Conservation (phyloP, 345 rosid species). For the Melaleuca alternifolia region DNA sequence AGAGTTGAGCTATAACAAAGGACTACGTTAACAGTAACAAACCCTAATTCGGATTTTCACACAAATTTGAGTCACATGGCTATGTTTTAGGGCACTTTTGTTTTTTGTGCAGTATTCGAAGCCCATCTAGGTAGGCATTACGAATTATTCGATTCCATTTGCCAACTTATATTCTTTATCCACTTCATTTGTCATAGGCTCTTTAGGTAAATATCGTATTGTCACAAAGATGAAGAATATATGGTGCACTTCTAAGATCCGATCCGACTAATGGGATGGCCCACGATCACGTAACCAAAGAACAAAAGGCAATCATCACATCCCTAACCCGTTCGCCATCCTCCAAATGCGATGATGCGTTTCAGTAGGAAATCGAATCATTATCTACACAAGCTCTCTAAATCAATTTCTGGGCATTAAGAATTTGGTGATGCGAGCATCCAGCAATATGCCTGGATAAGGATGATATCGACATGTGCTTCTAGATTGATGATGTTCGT, state of each 20-base stretch:
- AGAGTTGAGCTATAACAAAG: neutral
- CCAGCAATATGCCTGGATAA: neutral
- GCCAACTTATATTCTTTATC: neutral
- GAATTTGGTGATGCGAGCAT: neutral
- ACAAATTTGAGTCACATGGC: neutral
- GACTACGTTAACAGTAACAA: neutral
- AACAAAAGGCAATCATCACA: neutral
- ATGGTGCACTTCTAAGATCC: neutral
- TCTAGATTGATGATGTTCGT: neutral
- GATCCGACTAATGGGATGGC: neutral
- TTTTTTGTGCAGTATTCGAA: neutral
- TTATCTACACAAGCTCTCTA: neutral
- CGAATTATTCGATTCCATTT: neutral
- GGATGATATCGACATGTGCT: neutral
- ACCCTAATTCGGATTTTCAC: neutral
- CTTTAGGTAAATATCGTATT: neutral
- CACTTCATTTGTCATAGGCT: neutral
- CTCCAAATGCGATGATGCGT: neutral
- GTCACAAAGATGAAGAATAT: neutral
- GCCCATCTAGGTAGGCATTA: neutral
- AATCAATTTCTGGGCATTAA: neutral
- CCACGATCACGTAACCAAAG: neutral
- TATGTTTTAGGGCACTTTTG: neutral
- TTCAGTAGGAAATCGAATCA: neutral
- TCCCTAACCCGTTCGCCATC: neutral